These are phyloP conservation scores for Volvox reticuliferus DNA, from an alignment of 139 green algal species.

Conservation along the genomic window DNA sequence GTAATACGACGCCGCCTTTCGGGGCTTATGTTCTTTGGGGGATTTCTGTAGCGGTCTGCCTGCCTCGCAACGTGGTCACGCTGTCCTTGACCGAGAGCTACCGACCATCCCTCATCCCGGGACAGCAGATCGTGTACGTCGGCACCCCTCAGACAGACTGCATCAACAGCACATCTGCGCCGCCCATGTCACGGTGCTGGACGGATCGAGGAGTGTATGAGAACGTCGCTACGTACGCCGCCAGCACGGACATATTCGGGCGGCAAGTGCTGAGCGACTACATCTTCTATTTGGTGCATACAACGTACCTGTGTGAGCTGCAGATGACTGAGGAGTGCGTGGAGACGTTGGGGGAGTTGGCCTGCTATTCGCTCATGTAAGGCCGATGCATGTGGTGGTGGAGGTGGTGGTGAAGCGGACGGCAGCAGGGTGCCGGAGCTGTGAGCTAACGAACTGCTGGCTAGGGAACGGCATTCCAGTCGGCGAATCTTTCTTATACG, in stretches of 20 bases:
- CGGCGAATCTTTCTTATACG: too few species aligned
- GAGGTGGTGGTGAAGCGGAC: too few species aligned
- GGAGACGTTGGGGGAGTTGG: not conserved
- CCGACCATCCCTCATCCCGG: not conserved
- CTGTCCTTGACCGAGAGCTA: not conserved
- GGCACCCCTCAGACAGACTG: not conserved
- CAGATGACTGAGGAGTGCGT: slow-evolving; percentile 8
- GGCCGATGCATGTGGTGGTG: not conserved
- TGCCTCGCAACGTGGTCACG: not conserved
- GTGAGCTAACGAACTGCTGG: too few species aligned
- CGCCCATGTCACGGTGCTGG: slow-evolving; percentile 11
- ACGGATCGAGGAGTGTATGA: not conserved
- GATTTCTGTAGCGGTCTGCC: not conserved
- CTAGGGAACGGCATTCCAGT: too few species aligned
- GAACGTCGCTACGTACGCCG: not conserved
- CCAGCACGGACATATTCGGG: not conserved
- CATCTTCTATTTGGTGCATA: not conserved
- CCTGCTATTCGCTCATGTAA: not conserved
- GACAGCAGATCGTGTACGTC: not conserved
- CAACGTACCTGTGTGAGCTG: not conserved
- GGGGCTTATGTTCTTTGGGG: too few species aligned
- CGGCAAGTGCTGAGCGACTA: not conserved
- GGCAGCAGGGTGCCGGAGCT: too few species aligned
- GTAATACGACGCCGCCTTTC: too few species aligned
- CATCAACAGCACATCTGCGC: not conserved